These are phyloP conservation scores for Eleusine coracana DNA, from an alignment of 176 grass and related monocot genomes.

Conservation along the genomic window DNA sequence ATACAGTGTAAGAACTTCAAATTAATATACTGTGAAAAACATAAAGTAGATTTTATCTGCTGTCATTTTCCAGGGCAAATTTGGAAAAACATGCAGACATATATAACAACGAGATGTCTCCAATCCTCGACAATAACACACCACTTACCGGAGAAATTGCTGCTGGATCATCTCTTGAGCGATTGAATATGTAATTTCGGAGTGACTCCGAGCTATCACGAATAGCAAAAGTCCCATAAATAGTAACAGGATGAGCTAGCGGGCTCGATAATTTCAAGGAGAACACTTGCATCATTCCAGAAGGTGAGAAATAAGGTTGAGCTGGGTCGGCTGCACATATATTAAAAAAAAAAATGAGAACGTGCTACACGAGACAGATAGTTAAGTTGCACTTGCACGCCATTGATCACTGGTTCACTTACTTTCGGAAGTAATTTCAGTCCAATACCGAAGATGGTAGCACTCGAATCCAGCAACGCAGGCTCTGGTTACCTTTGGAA, in stretches of 20 bases:
- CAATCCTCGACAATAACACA: not conserved
- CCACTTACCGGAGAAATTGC: not conserved
- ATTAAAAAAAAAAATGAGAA: not conserved
- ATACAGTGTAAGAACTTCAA: too few species aligned
- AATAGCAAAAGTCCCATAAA: not conserved
- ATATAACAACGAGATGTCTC: not conserved
- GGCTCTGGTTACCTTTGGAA: not conserved
- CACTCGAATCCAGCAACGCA: not conserved
- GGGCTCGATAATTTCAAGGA: not conserved
- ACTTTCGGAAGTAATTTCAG: not conserved
- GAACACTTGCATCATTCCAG: slow-evolving; percentile 11
- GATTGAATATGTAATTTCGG: slow-evolving; percentile 5
- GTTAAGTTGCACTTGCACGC: not conserved
- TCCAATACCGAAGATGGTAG: not conserved
- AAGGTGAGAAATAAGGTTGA: slow-evolving; percentile 2
- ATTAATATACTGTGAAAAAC: not conserved
- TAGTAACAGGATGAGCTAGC: not conserved
- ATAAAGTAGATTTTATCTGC: not conserved
- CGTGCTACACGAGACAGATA: too few species aligned
- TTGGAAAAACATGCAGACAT: too few species aligned
- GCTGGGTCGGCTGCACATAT: not conserved
- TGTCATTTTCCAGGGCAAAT: not conserved
- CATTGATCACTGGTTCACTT: not conserved
- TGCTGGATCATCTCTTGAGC: slow-evolving; percentile 10
- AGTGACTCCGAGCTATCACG: not conserved